phyloP scores from a whole-genome alignment of 73 alveolate species.

The Paramecium primaurelia region DNA sequence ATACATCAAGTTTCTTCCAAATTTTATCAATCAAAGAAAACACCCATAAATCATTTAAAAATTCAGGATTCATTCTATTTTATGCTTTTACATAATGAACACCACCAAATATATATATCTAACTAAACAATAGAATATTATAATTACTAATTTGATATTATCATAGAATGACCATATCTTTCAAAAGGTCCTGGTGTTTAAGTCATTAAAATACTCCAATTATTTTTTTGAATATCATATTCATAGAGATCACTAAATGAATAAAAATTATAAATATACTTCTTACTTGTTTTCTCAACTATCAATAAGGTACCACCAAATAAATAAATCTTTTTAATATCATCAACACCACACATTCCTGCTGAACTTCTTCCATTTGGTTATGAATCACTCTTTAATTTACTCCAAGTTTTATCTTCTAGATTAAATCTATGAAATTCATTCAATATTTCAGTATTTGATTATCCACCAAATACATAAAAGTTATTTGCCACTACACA shows the following conservation, averaged over 20 bases:
- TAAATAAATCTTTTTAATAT: neutral
- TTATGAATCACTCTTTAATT: neutral
- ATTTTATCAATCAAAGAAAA: slow-evolving; percentile 46
- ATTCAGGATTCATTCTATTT: slow-evolving; percentile 41
- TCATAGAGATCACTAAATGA: slow-evolving; percentile 40
- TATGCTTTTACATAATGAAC: slow-evolving; percentile 4
- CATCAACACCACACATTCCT: slow-evolving; percentile 15
- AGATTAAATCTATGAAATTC: slow-evolving; percentile 48
- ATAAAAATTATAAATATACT: neutral
- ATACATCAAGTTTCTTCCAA: slow-evolving; percentile 47
- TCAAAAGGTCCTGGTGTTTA: slow-evolving; percentile 32
- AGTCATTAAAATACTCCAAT: slow-evolving; percentile 18
- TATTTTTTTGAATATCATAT: slow-evolving; percentile 10
- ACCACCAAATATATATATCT: slow-evolving; percentile 52
- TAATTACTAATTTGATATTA: neutral
- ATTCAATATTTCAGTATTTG: neutral
- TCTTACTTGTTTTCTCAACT: slow-evolving; percentile 20
- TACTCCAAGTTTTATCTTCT: slow-evolving; percentile 12
- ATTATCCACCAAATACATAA: slow-evolving; percentile 54
- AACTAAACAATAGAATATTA: slow-evolving; percentile 1
- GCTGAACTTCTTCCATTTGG: slow-evolving; percentile 52
- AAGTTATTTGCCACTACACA: neutral
- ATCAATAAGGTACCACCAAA: slow-evolving; percentile 56
- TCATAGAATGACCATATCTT: slow-evolving; percentile 60
- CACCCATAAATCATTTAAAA: slow-evolving; percentile 58